These are phyloP conservation scores for Helotiales sp. DNA, from an alignment of 2,329 filamentous ascomycete species.

Conservation along the genomic window DNA sequence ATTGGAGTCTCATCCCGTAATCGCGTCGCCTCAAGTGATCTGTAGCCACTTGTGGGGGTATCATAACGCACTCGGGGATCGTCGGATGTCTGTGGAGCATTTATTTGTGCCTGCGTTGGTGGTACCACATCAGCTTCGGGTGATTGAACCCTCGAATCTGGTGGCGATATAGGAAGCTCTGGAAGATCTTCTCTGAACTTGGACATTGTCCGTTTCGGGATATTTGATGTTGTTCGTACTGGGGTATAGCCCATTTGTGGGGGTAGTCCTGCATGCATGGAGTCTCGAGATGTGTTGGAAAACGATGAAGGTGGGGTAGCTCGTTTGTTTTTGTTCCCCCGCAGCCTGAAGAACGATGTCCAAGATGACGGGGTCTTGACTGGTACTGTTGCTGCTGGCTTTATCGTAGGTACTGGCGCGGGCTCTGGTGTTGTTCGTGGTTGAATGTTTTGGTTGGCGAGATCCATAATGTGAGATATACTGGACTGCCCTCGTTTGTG, in stretches of 20 bases:
- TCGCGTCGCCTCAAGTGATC: slow-evolving; percentile 40
- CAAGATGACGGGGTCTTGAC: slow-evolving; percentile 52
- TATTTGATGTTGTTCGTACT: slow-evolving; percentile 35
- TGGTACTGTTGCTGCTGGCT: slow-evolving; percentile 42
- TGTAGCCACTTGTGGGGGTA: slow-evolving; percentile 47
- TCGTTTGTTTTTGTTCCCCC: slow-evolving; percentile 51
- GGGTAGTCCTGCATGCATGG: slow-evolving; percentile 55
- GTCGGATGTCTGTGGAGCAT: slow-evolving; percentile 30
- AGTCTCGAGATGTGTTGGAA: slow-evolving; percentile 87
- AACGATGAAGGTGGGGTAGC: slow-evolving; percentile 71
- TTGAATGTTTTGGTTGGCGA: slow-evolving; percentile 28
- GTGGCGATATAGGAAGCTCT: slow-evolving; percentile 81
- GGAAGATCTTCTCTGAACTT: slow-evolving; percentile 92
- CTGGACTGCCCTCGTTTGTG: slow-evolving; percentile 49
- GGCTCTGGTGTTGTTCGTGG: slow-evolving; percentile 35
- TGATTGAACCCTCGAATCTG: slow-evolving; percentile 77
- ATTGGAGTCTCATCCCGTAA: slow-evolving; percentile 45
- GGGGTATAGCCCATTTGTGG: slow-evolving; percentile 28
- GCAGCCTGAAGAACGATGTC: slow-evolving; percentile 68
- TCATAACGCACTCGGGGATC: slow-evolving; percentile 45
- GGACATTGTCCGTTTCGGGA: slow-evolving; percentile 80
- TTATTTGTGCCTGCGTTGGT: slow-evolving; percentile 35
- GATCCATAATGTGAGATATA: slow-evolving; percentile 52
- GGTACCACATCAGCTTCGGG: slow-evolving; percentile 59
- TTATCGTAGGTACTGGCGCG: slow-evolving; percentile 36